These are phyloP conservation scores for Sisymbrium altissimum DNA, from an alignment of 345 rosid species.

Conservation along the genomic window DNA sequence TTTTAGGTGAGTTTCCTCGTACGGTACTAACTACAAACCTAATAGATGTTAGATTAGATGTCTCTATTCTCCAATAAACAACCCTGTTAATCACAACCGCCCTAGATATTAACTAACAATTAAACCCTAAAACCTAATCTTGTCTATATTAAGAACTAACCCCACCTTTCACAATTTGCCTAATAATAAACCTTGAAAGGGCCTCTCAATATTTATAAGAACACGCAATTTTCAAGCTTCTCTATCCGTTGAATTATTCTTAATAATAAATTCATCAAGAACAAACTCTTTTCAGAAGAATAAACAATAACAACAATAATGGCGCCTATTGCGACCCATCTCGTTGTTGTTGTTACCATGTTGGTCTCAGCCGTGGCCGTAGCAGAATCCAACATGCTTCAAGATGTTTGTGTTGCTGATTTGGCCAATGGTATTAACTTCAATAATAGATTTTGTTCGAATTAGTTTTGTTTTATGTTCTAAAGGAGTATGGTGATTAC, in stretches of 20 bases:
- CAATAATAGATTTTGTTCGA: neutral
- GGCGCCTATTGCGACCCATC: conserved; percentile 1
- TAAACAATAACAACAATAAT: conserved; percentile 25
- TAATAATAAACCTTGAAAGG: neutral
- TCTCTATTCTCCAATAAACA: conserved; percentile 7
- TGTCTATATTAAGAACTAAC: conserved; percentile 1
- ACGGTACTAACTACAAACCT: conserved; percentile 3
- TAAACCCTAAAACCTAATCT: neutral
- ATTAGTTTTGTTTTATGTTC: neutral
- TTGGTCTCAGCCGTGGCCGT: conserved; percentile 28
- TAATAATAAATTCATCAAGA: neutral
- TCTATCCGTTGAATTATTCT: neutral
- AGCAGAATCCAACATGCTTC: conserved; percentile 69
- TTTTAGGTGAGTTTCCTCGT: conserved; percentile 20
- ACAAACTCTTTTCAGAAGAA: neutral
- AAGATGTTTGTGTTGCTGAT: conserved; percentile 91
- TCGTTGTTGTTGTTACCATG: conserved; percentile 27
- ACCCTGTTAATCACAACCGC: conserved; percentile 2
- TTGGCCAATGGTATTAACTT: conserved; percentile 40
- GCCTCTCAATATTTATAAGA: neutral
- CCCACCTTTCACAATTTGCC: conserved; percentile 2
- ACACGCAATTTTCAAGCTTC: neutral
- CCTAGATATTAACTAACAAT: neutral
- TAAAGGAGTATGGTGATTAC: neutral
- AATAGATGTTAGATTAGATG: conserved; percentile 17